Percentiles rank a stretch among this genome's conserved stretches.
Evolutionary conservation across 805 yeast genomes (phyloP).

Genomic region (Torulaspora microellipsoides): DNA sequence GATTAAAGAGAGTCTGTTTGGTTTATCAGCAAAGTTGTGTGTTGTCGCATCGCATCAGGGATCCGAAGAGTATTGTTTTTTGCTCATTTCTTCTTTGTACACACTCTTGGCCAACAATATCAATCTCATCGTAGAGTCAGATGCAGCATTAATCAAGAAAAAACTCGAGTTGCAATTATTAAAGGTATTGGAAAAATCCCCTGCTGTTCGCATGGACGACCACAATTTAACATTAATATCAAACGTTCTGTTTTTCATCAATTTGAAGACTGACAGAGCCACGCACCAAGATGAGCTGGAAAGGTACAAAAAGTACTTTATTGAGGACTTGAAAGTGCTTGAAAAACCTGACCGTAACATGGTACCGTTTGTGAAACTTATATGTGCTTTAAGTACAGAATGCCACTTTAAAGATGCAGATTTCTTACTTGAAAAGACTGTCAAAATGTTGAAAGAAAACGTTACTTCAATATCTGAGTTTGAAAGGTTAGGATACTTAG

Average conservation of each 20-base stretch:
- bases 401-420: conserved; percentile 21
- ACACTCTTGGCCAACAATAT: conserved; percentile 27
- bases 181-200: conserved; percentile 5
- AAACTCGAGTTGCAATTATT: conserved; percentile 21
- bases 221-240: conserved; percentile 28
- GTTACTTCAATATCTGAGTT: conserved; percentile 9
- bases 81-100: conserved; percentile 25
- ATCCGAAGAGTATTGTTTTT: conserved; percentile 25
- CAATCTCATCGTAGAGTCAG: conserved; percentile 14
- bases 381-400: conserved; percentile 50
- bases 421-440: conserved; percentile 7
- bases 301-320: conserved; percentile 38
- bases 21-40: conserved; percentile 18
- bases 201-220: conserved; percentile 20
- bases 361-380: conserved; percentile 40
- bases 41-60: conserved; percentile 9
- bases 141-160: conserved; percentile 16
- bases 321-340: conserved; percentile 20
- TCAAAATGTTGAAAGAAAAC: conserved; percentile 5
- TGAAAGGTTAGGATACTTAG: conserved; percentile 28
- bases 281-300: conserved; percentile 45
- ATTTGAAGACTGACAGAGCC: conserved; percentile 28
- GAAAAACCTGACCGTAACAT: conserved; percentile 33
- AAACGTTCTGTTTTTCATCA: conserved; percentile 35
- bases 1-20: conserved; percentile 28